Evolutionary conservation across 768 basidiomycete genomes (phyloP), one percentile per base, ranked within the genome.

Genomic region (Epithele typhae): DNA sequence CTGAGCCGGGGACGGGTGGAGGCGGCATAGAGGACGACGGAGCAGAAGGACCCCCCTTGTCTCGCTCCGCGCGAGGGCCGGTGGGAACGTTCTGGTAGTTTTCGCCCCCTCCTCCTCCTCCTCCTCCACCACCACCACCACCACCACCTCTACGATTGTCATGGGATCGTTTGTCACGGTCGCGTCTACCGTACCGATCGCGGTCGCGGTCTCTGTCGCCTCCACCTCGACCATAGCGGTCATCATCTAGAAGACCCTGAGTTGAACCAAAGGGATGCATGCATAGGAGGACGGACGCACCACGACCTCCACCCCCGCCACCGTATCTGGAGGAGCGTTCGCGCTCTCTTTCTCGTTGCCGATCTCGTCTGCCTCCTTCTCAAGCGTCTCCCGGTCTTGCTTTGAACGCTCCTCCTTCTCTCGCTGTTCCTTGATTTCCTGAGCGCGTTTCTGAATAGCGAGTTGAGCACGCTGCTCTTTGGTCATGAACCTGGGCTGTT

Each of bases 381-480:
- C 95, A 21, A 97, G 74, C 5, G 61, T 65, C 49, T 88, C 83
- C 32, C 92, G 71, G 49, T 91, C 82, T 34, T 65, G 62, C 52
- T 73, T 74, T 4, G 80, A 49, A 5, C 68, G 68, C 37, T 91
- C 86, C 17, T 85, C 83, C 40, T 72, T 76, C 45, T 78, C 81
- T 49, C 75, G 82, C 59, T 90, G 78, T 36, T 81, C 81, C 41
- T 71, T 76, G 33, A 97, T 85, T 62, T 97, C 94, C 48, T 86
- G 78, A 17, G 83, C 78, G 12, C 95, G 84, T 57, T 90, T 88
- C 14, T 84, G 82, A 50, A 97, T 87, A 3, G 95, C 95, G 27
- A 96, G 68, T 59, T 81, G 81, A 15, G 90, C 91, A 40, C 95
- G 81, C 59, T 96, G 89, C 54, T 93, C 90, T 67, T 90, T 98